phyloP scores from a whole-genome alignment of 768 basidiomycete species.

The Tylopilus rubrobrunneus region DNA sequence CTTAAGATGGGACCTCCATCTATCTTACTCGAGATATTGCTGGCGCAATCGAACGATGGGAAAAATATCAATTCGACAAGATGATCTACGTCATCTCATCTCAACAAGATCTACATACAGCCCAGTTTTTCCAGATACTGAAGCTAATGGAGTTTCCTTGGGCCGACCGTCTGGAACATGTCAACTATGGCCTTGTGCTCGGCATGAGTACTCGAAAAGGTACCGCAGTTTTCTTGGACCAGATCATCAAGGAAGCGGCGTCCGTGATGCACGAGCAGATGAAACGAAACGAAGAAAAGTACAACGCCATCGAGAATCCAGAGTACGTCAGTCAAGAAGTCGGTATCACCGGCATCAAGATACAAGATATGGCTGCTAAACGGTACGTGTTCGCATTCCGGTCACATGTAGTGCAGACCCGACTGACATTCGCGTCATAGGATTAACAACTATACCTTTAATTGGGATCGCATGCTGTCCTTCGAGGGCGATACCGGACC shows the following conservation, averaged over 20 bases:
- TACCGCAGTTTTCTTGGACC: constrained; percentile 91
- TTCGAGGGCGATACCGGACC: constrained; percentile 97
- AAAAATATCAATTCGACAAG: constrained; percentile 85
- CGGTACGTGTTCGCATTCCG: constrained; percentile 45
- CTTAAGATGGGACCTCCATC: constrained; percentile 80
- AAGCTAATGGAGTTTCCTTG: constrained; percentile 86
- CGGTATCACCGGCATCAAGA: constrained; percentile 94
- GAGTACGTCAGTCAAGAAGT: constrained; percentile 74
- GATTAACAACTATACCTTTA: constrained; percentile 94
- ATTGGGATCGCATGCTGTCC: constrained; percentile 90
- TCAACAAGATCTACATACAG: constrained; percentile 81
- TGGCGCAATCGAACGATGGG: constrained; percentile 87
- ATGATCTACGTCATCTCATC: constrained; percentile 94
- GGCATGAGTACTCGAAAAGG: constrained; percentile 96
- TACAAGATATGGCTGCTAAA: constrained; percentile 96
- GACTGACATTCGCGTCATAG: constrained; percentile 36
- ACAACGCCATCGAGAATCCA: constrained; percentile 82
- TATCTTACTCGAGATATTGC: constrained; percentile 96
- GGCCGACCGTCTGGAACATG: constrained; percentile 78
- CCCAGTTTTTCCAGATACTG: constrained; percentile 93
- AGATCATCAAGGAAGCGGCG: constrained; percentile 86
- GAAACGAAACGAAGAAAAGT: constrained; percentile 92
- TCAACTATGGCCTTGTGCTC: constrained; percentile 88
- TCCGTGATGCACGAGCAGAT: constrained; percentile 96
- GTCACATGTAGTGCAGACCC: no score